A percentile compares a stretch with the other conserved stretches of the same genome.
Conservation (phyloP, 192 early-diverging fungal genomes). For the Mortierella antarctica region DNA sequence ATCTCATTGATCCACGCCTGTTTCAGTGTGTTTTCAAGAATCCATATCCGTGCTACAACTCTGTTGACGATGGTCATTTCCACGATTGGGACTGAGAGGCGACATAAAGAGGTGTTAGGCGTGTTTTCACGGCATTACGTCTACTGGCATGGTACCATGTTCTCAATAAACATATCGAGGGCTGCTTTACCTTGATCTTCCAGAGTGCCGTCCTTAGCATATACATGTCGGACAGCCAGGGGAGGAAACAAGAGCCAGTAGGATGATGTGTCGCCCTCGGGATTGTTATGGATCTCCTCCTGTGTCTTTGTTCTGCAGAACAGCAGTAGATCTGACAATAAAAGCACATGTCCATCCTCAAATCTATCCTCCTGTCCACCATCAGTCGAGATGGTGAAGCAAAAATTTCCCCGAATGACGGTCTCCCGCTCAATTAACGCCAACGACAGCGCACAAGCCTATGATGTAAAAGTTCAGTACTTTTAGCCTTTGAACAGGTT, state of each 20-base stretch:
- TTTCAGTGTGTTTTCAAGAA: slow-evolving; percentile 28
- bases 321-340: slow-evolving; percentile 59
- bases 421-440: slow-evolving; percentile 33
- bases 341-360: slow-evolving; percentile 48
- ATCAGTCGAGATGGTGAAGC: slow-evolving; percentile 32
- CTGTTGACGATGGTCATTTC: slow-evolving; percentile 44
- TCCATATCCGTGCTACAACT: slow-evolving; percentile 32
- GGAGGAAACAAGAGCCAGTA: slow-evolving; percentile 61
- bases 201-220: slow-evolving; percentile 26
- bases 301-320: slow-evolving; percentile 53
- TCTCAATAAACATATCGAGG: neutral
- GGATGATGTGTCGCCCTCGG: slow-evolving; percentile 25
- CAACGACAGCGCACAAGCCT: slow-evolving; percentile 40
- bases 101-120: neutral
- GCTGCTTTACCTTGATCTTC: slow-evolving; percentile 26
- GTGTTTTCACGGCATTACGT: no score
- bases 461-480: slow-evolving; percentile 11
- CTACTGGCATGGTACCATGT: neutral
- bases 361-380: slow-evolving; percentile 31
- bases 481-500: slow-evolving; percentile 9
- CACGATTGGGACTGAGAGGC: slow-evolving; percentile 19
- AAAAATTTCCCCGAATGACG: slow-evolving; percentile 35
- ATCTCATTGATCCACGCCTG: slow-evolving; percentile 38
- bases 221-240: slow-evolving; percentile 55
- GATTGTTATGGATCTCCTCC: slow-evolving; percentile 44